phyloP scores from a whole-genome alignment of 345 rosid species.

The Mallotus nudiflorus region DNA sequence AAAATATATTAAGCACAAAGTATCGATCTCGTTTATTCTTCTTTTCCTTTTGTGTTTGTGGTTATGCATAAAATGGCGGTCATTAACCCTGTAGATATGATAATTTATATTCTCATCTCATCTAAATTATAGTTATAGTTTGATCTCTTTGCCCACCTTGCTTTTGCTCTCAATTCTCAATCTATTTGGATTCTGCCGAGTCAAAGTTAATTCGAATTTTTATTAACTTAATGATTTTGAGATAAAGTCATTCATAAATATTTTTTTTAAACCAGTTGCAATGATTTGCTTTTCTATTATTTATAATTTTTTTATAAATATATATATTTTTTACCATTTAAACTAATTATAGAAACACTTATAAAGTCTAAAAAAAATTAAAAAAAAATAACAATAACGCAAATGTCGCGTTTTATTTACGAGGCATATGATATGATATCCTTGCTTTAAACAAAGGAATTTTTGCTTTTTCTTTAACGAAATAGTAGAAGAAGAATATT shows the following conservation, averaged over 20 bases:
- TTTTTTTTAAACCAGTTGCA: no score
- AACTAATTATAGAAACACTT: neutral
- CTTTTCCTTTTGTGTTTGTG: constrained; percentile 4
- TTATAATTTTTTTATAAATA: no score
- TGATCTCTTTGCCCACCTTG: neutral
- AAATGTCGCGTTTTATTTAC: constrained; percentile 40
- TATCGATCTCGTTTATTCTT: neutral
- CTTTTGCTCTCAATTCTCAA: no score
- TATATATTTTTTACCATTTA: no score
- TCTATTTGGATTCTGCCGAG: neutral
- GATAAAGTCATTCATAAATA: no score
- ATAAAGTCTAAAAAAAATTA: neutral
- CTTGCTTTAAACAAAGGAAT: constrained; percentile 11
- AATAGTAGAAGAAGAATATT: constrained; percentile 10
- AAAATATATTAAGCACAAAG: neutral
- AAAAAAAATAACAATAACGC: constrained; percentile 1
- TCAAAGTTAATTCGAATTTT: neutral
- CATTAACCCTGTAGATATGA: neutral
- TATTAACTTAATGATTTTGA: no score
- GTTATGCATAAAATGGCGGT: constrained; percentile 12
- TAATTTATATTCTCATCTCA: neutral
- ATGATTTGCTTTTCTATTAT: no score
- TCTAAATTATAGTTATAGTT: no score
- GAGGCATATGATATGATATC: constrained; percentile 31
- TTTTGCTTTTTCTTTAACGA: constrained; percentile 12